phyloP scores from a whole-genome alignment of 495 filamentous ascomycete species.

The Zalerion maritima region DNA sequence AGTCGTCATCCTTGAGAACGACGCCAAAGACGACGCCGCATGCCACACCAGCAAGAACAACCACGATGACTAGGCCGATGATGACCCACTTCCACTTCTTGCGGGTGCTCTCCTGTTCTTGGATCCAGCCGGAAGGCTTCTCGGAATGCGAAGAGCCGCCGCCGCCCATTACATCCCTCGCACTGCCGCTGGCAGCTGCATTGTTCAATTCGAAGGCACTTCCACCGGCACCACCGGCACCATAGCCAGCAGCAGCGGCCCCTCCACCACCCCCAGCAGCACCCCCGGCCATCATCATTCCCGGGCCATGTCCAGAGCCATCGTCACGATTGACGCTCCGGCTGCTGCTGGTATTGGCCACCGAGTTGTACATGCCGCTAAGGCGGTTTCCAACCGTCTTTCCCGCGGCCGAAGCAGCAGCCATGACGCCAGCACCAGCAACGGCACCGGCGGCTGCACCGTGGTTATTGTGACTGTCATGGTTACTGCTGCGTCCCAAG shows the following conservation, averaged over 20 bases:
- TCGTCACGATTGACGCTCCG: no score
- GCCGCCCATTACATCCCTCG: no score
- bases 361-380: conserved; percentile 23
- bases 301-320: no score
- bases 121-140: conserved; percentile 43
- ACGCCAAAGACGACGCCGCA: conserved; percentile 67
- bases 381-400: conserved; percentile 18
- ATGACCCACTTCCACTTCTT: conserved; percentile 58
- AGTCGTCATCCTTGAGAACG: conserved; percentile 36
- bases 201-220: conserved; percentile 13
- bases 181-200: conserved; percentile 6
- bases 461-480: conserved; percentile 15
- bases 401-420: conserved; percentile 29
- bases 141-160: no score
- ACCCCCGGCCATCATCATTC: no score
- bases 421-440: conserved; percentile 39
- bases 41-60: conserved; percentile 55
- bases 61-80: conserved; percentile 40
- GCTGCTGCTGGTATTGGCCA: no score
- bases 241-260: conserved; percentile 4
- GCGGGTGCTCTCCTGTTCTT: conserved; percentile 39
- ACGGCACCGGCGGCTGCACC: conserved; percentile 27
- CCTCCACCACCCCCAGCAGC: conserved; percentile 11
- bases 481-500: conserved; percentile 25
- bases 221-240: not conserved